Evolutionary conservation across 352 stramenopile genomes (phyloP).

Genomic region (Pythium rhizo-oryzae): DNA sequence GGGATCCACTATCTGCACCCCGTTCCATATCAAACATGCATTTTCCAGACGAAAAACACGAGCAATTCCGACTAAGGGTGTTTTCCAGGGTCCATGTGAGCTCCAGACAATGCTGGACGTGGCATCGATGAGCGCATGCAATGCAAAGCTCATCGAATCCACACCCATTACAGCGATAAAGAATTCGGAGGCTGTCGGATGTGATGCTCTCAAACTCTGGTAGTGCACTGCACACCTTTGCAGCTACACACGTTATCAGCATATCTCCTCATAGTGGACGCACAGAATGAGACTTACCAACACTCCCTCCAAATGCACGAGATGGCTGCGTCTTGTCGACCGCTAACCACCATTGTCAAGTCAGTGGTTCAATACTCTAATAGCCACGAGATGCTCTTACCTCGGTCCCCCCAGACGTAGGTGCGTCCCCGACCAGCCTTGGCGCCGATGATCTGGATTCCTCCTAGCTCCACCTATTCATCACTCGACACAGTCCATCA

Average conservation of each 20-base stretch:
- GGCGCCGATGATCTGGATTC: constrained; percentile 57
- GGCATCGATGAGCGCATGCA: constrained; percentile 67
- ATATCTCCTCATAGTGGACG: neutral
- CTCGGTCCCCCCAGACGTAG: constrained; percentile 81
- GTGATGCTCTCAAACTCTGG: constrained; percentile 57
- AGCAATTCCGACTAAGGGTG: constrained; percentile 53
- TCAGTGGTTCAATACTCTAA: neutral
- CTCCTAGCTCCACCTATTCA: constrained; percentile 46
- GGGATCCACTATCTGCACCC: constrained; percentile 7
- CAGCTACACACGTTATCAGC: constrained; percentile 25
- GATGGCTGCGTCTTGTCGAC: constrained; percentile 25
- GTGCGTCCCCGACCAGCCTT: constrained; percentile 63
- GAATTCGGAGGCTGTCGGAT: constrained; percentile 76
- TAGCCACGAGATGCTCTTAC: constrained; percentile 22
- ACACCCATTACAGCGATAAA: constrained; percentile 65
- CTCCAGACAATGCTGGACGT: constrained; percentile 64
- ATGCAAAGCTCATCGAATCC: constrained; percentile 58
- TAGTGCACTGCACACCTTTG: constrained; percentile 53
- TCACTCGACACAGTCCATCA: neutral
- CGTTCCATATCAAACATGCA: constrained; percentile 35
- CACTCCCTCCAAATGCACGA: constrained; percentile 46
- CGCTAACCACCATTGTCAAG: constrained; percentile 12
- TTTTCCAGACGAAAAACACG: constrained; percentile 46
- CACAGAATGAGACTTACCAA: constrained; percentile 30
- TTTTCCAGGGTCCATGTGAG: constrained; percentile 59